Evolutionary conservation across 495 filamentous ascomycete genomes (phyloP), one percentile per base, ranked within the genome.

Genomic region (Amorphotheca resinae): DNA sequence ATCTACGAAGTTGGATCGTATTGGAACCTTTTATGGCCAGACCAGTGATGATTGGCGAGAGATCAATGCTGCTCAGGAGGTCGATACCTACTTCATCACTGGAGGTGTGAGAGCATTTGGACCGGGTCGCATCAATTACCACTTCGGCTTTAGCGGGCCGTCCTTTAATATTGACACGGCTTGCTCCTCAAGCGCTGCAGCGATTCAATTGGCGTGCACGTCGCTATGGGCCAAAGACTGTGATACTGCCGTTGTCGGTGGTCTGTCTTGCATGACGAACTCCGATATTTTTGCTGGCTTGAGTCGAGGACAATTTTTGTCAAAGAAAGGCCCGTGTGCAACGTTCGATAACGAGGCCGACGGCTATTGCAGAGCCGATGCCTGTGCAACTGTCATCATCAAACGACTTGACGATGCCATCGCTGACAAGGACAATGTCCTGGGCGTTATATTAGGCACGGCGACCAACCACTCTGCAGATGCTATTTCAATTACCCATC

Each of bases 31-130:
- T 59, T 93, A 93, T 56, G 88, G 88, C 33, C 84, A 88, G 64
- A 91, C 88, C 1, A 88, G 83, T 48, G 85, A 93, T 43, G 88
- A 95, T 49, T 94, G 86, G 70, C 76, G 82, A 61, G 88, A 94
- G 51, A 82, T 93, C 49, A 93, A 93, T 59, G 84, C 82, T 36
- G 80, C 82, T 12, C 79, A 95, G 53, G 84, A 93, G 45, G 79
- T 95, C 43, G 87, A 93, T 58, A 94, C 87, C 1, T 95, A 94
- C 58, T 94, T 79, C 63, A 94, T 93, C 55, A 86, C 87, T 0
- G 87, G 87, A 36, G 87, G 83, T 56, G 80, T 87, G 12, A 76
- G 86, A 32, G 84, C 88, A 9, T 94, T 95, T 46, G 82, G 80
- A 0, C 84, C 87, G 0, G 36, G 73, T 45, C 63, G 72, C 1